These are phyloP conservation scores for Sequoiadendron giganteum DNA, from an alignment of 75 land plant species.

Conservation along the genomic window DNA sequence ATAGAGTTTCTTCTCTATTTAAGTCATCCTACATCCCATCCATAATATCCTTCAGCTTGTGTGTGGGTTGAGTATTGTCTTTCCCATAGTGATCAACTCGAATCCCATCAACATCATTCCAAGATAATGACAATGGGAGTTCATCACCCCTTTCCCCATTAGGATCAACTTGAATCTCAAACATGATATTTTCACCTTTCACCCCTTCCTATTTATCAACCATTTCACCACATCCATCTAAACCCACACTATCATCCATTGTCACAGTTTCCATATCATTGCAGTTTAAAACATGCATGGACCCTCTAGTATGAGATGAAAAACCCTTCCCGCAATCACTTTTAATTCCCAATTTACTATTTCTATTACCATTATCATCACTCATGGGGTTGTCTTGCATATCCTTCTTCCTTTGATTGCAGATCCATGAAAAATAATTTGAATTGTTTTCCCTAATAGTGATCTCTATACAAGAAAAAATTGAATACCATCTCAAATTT, in stretches of 20 bases:
- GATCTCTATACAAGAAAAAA: background rate
- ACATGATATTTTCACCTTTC: background rate
- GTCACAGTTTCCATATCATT: no score
- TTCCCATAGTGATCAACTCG: background rate
- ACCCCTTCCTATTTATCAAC: no score
- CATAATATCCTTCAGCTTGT: background rate
- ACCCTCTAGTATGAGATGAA: background rate
- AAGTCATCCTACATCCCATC: conserved; percentile 12
- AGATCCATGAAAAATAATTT: background rate
- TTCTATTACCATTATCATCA: background rate
- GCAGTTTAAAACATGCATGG: background rate
- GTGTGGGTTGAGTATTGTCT: background rate
- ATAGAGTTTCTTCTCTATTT: conserved; percentile 6
- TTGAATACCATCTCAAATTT: background rate
- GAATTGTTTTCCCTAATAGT: background rate
- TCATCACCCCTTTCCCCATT: background rate
- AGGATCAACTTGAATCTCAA: background rate
- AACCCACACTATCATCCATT: no score
- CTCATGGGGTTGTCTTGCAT: background rate
- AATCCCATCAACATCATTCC: background rate
- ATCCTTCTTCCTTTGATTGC: background rate
- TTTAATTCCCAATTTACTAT: no score
- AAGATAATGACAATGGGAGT: background rate
- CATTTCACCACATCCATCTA: no score
- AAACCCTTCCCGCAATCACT: background rate